A percentile compares a stretch with the other conserved stretches of the same genome.
These are phyloP conservation scores for Rhizophagus clarus DNA, from an alignment of 192 early-diverging fungal genomes.

Conservation along the genomic window DNA sequence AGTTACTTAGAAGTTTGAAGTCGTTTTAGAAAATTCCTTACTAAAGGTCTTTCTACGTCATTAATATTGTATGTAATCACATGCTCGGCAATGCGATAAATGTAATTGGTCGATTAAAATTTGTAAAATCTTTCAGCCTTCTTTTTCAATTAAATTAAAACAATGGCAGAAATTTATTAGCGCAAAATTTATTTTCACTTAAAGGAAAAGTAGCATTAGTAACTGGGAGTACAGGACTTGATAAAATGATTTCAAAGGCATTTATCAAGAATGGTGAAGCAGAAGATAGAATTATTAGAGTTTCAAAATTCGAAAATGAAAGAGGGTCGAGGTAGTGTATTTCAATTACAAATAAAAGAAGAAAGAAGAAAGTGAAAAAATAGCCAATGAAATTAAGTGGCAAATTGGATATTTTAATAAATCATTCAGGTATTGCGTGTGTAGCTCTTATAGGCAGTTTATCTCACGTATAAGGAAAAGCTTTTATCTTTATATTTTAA, in stretches of 20 bases:
- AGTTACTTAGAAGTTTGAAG: too few species aligned
- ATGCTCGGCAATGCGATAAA: too few species aligned
- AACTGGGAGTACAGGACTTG: conserved; percentile 65
- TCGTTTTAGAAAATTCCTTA: too few species aligned
- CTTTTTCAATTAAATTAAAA: too few species aligned
- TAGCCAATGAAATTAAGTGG: conserved; percentile 39
- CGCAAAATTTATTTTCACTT: conserved; percentile 56
- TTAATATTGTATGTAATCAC: too few species aligned
- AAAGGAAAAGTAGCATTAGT: conserved; percentile 80
- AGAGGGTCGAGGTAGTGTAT: conserved; percentile 57
- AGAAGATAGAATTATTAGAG: neutral
- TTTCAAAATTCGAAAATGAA: neutral
- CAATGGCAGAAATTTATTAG: conserved; percentile 2
- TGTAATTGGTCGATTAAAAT: too few species aligned
- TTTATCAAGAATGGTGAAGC: conserved; percentile 85
- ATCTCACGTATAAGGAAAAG: conserved; percentile 40
- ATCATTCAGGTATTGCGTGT: conserved; percentile 72
- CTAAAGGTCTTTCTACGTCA: too few species aligned
- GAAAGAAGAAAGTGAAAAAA: conserved; percentile 35
- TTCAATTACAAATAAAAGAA: conserved; percentile 46
- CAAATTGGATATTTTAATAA: conserved; percentile 85
- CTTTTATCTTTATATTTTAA: neutral
- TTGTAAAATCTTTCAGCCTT: too few species aligned
- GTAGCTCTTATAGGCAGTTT: conserved; percentile 44
- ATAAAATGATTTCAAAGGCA: conserved; percentile 62